A percentile compares a stretch with the other conserved stretches of the same genome.
These are phyloP conservation scores for Fagopyrum homotropicum DNA, from an alignment of 148 eudicot genomes.

Conservation along the genomic window DNA sequence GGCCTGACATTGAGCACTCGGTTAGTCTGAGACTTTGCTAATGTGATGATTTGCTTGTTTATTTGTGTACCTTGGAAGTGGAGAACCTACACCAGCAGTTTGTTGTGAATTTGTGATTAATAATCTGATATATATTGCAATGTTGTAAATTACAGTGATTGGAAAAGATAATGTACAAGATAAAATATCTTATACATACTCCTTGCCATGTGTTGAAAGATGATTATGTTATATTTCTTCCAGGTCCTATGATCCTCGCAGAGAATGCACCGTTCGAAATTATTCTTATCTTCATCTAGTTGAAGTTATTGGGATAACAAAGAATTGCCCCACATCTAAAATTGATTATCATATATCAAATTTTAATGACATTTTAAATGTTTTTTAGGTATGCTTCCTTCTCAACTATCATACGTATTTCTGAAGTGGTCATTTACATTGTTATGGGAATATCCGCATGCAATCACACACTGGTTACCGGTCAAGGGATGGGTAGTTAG, in stretches of 20 bases:
- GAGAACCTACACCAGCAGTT: neutral
- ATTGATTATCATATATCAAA: constrained; percentile 56
- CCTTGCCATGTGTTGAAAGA: neutral
- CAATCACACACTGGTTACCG: neutral
- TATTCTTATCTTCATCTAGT: constrained; percentile 87
- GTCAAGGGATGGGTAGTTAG: neutral
- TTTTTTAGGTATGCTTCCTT: constrained; percentile 56
- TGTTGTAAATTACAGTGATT: neutral
- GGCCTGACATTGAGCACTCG: neutral
- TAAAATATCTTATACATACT: neutral
- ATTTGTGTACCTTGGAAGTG: neutral
- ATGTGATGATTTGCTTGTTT: neutral
- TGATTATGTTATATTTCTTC: neutral
- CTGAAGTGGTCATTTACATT: neutral
- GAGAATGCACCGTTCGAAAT: constrained; percentile 73
- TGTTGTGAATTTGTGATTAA: neutral
- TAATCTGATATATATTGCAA: neutral
- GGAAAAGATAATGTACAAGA: neutral
- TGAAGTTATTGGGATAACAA: constrained; percentile 67
- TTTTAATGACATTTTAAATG: constrained; percentile 51
- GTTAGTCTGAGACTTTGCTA: neutral
- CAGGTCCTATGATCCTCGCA: constrained; percentile 83
- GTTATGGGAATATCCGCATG: neutral
- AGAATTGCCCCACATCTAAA: constrained; percentile 39
- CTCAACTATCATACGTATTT: neutral